phyloP scores from a whole-genome alignment of 1,284 basidiomycete genomes.

The Pulchroboletus neoregius region DNA sequence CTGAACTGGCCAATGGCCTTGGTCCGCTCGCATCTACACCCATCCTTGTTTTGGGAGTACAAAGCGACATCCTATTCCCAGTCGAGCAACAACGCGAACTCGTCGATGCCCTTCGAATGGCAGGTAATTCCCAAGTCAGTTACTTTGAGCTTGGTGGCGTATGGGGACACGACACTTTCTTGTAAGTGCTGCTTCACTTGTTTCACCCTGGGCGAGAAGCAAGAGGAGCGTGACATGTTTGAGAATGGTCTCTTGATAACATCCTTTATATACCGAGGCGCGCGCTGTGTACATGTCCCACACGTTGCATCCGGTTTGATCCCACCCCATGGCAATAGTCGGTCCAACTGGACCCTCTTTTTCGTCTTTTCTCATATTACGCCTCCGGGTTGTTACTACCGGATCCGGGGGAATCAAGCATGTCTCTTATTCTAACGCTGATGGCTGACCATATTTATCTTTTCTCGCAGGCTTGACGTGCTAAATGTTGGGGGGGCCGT shows the following conservation, averaged over 20 bases:
- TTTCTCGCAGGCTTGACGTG: constrained; percentile 55
- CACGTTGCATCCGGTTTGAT: no score
- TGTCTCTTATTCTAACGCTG: no score
- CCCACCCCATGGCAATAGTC: no score
- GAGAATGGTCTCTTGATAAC: background rate
- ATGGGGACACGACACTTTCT: constrained; percentile 97
- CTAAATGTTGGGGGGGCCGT: constrained; percentile 78
- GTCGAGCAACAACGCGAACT: constrained; percentile 97
- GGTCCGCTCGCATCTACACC: constrained; percentile 75
- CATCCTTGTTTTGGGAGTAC: constrained; percentile 87
- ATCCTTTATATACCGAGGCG: constrained; percentile 12
- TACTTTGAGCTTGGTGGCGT: constrained; percentile 98
- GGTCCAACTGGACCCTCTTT: no score
- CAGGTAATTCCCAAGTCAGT: constrained; percentile 83
- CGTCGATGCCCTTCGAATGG: constrained; percentile 87
- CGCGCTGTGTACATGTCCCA: no score
- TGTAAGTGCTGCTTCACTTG: constrained; percentile 43
- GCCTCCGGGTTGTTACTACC: no score
- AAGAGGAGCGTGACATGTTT: no score
- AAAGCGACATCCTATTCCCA: constrained; percentile 95
- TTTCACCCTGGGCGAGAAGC: background rate
- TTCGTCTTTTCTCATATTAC: no score
- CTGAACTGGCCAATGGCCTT: constrained; percentile 82
- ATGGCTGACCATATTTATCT: no score
- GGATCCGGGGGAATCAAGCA: no score